Base-by-base conservation (phyloP, 108 stramenopile genomes). In the Bacterosira constricta region DNA sequence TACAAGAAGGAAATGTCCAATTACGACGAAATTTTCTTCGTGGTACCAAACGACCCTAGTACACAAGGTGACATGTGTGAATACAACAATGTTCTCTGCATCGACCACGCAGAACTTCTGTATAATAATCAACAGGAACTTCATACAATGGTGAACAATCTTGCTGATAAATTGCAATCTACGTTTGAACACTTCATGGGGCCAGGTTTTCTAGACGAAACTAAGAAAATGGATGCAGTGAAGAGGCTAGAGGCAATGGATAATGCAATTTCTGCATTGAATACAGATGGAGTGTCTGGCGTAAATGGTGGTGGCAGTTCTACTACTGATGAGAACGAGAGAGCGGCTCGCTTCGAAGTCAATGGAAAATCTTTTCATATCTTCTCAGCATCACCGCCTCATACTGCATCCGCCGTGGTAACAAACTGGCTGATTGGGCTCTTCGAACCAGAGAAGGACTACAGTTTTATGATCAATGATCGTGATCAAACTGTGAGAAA, bases 181-280 rank as follows among this genome's bases (percentile, higher is more conserved):
- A 67, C 54, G 45, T 80, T 80, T 62, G 45, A 47, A 31, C 75
- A 75, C 44, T 70, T 80, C 30, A 75, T 75, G 17, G 74, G 74
- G 32, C 34, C 54, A 12, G 42, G 35, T 12, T 70, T 60, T 27
- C 18, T 78, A 12, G 61, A 49, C 17, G 38, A 50, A 36, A 39
- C 49, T 17, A 66, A 52, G 6, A 31, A 68, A 35, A 35, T 32
- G 17, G 75, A 53, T 51, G 67, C 66, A 20, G 58, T 69, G 15
- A 27, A 31, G 7, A 20, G 79, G 29, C 32, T 80, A 37, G 50
- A 75, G 46, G 59, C 59, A 27, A 69, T 80, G 67, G 66, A 64
- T 41, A 37, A 60, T 52, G 74, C 73, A 20, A 63, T 46, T 10
- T 34, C 35, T n/a, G 46, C 56, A 25, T 20, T 79, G 65, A 42